Evolutionary conservation across 768 basidiomycete genomes (phyloP).

Genomic region (Lactifluus rugatus): DNA sequence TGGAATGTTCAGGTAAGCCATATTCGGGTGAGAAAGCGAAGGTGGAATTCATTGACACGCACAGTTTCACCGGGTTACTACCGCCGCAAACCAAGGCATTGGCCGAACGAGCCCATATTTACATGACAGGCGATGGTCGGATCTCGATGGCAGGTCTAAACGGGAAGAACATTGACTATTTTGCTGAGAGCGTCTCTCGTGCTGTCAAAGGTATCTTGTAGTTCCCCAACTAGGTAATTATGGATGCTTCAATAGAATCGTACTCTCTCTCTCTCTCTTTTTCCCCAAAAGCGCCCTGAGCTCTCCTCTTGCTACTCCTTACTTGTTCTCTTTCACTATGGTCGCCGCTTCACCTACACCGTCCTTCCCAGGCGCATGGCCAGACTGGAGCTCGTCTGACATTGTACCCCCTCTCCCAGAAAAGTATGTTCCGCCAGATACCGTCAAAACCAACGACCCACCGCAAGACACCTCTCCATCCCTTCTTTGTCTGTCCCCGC

Average conservation of each 20-base stretch:
- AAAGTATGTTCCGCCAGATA: not conserved
- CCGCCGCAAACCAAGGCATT: slow-evolving; percentile 70
- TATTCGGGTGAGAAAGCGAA: not conserved
- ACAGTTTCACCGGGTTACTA: slow-evolving; percentile 75
- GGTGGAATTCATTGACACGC: not conserved
- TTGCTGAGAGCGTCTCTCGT: slow-evolving; percentile 76
- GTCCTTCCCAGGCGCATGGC: slow-evolving; percentile 41
- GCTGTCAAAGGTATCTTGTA: slow-evolving; percentile 73
- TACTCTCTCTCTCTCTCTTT: too few species aligned
- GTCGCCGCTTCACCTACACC: slow-evolving; percentile 25
- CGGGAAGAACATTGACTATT: slow-evolving; percentile 75
- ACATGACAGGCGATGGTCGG: slow-evolving; percentile 90
- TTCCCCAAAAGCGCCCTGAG: not conserved
- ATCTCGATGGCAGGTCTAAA: slow-evolving; percentile 94
- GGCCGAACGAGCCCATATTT: slow-evolving; percentile 82
- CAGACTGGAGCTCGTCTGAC: slow-evolving; percentile 21
- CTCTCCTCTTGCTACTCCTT: not conserved
- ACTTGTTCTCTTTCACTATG: slow-evolving; percentile 17
- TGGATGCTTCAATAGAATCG: slow-evolving; percentile 1
- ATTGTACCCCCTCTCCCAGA: slow-evolving; percentile 8
- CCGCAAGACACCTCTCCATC: slow-evolving; percentile 12
- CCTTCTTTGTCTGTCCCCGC: slow-evolving; percentile 9
- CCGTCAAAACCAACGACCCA: not conserved
- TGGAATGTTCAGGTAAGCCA: slow-evolving; percentile 88
- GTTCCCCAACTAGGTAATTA: slow-evolving; percentile 18